Conservation (phyloP, 225 moss, liverwort and hornwort genomes). For the Climacium dendroides region DNA sequence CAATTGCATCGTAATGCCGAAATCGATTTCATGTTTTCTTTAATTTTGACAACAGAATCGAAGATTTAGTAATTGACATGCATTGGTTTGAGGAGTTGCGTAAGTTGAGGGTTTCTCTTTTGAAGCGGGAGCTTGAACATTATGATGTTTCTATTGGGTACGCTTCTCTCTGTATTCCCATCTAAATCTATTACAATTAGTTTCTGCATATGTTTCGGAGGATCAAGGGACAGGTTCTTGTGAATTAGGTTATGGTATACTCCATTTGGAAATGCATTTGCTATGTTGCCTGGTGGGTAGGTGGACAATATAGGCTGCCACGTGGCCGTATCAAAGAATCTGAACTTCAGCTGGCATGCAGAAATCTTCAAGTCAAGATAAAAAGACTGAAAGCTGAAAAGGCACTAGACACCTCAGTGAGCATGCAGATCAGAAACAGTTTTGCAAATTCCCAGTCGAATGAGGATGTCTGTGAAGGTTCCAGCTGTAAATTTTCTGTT, state of each 20-base stretch:
- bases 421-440: slow-evolving; percentile 9
- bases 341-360: neutral
- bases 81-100: slow-evolving; percentile 72
- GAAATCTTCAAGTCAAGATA: slow-evolving; percentile 51
- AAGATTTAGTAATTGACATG: slow-evolving; percentile 27
- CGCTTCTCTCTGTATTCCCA: neutral
- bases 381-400: slow-evolving; percentile 55
- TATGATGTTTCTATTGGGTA: slow-evolving; percentile 72
- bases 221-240: neutral
- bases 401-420: slow-evolving; percentile 8
- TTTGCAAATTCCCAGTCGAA: neutral
- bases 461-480: slow-evolving; percentile 8
- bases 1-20: neutral
- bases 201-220: neutral
- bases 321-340: neutral
- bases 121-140: slow-evolving; percentile 70
- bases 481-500: neutral
- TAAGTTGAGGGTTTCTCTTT: slow-evolving; percentile 57
- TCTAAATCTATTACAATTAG: neutral
- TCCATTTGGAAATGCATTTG: neutral
- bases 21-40: neutral
- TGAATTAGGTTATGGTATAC: neutral
- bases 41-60: slow-evolving; percentile 2
- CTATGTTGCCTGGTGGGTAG: neutral
- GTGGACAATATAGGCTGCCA: neutral